phyloP scores from a whole-genome alignment of 2,329 filamentous ascomycete genomes.

The Sclerotinia trifoliorum region DNA sequence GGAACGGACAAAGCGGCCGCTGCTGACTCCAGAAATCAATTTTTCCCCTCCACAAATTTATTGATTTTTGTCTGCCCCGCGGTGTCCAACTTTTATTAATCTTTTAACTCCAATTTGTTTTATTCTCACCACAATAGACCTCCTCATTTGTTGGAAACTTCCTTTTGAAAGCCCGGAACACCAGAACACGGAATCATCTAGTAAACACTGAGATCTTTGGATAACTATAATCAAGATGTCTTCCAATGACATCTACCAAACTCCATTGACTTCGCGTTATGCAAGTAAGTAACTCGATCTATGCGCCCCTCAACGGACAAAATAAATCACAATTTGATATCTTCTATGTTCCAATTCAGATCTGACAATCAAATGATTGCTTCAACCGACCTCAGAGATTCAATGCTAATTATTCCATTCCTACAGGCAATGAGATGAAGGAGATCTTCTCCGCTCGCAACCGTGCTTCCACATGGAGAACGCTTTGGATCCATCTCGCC shows the following conservation, averaged over 20 bases:
- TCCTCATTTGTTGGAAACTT: background rate
- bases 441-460: conserved; percentile 76
- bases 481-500: conserved; percentile 81
- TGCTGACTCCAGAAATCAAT: background rate
- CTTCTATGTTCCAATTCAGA: background rate
- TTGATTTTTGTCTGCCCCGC: conserved; percentile 7
- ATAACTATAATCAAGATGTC: conserved; percentile 30
- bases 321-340: background rate
- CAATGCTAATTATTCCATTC: conserved; percentile 9
- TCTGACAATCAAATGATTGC: background rate
- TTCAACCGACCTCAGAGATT: background rate
- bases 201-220: background rate
- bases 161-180: background rate
- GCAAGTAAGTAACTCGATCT: conserved; percentile 43
- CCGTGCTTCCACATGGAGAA: conserved; percentile 45
- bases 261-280: conserved; percentile 70
- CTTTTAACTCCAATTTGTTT: background rate
- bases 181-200: background rate
- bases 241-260: conserved; percentile 58
- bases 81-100: background rate
- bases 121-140: background rate
- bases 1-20: conserved; percentile 10
- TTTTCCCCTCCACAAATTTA: conserved; percentile 13
- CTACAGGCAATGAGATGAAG: conserved; percentile 59
- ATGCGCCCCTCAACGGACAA: background rate